Evolutionary conservation across 108 stramenopile species (phyloP), one percentile per base, ranked within the genome.

Genomic region (Parmales sp.): DNA sequence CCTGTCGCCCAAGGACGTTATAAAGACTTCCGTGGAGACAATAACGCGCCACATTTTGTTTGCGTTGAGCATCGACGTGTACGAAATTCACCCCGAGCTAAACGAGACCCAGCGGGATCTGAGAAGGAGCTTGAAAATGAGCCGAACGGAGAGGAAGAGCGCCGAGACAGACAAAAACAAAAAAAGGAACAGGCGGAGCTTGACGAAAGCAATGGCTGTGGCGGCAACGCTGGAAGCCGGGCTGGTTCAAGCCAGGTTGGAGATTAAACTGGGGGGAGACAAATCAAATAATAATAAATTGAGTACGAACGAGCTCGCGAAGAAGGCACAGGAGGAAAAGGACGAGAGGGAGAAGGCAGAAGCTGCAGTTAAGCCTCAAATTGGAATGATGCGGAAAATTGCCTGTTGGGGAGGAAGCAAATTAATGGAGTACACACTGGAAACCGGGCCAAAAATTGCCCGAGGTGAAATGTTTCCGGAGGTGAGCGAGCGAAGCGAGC

Each of bases 61-160:
- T 34, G 54, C 54, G 5, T 34, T 18, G 54, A 60, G 4, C 36
- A 60, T 60, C 13, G 54, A 60, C 2, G 31, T 60, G 4, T 60
- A 13, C 16, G 54, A 60, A 31, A 34, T 60, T 16, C 29, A 34
- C 13, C 54, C 54, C 7, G 3, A 60, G 54, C 20, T 60, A 16
- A 60, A 34, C 28, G 54, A 60, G 28, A 60, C 13, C n/a, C 54
- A 60, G 20, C 26, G 54, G 2, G 18, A 28, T 7, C 36, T 60
- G 7, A 60, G 54, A 34, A 60, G 54, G 20, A 60, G 54, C 36
- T 34, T 60, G 31, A 60, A 34, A 60, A 60, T 28, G 54, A 34
- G 29, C 20, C 31, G 26, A 31, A 34, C 54, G n/a, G 8, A 23
- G 2, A 34, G 54, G 20, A 60, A 34, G 26, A 20, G 36, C 2